phyloP scores from a whole-genome alignment of 352 stramenopile species.

The Peronospora belbahrii region DNA sequence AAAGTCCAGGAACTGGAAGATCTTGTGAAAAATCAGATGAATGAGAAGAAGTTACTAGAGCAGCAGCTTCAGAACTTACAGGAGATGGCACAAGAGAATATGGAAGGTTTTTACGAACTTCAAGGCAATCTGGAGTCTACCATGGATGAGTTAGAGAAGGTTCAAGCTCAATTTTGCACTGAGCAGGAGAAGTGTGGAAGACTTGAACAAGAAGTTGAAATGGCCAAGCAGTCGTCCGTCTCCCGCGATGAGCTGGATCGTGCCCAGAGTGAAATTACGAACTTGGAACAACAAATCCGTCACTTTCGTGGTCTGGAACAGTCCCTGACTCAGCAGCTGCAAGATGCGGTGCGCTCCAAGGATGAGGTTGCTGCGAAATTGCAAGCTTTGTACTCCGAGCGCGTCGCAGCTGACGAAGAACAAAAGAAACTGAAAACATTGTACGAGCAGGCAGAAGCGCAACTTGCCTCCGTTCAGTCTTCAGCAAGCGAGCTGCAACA shows the following conservation, averaged over 20 bases:
- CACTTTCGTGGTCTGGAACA: slow-evolving; percentile 34
- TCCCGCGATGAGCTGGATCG: slow-evolving; percentile 28
- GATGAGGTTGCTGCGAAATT: slow-evolving; percentile 24
- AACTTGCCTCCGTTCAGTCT: slow-evolving; percentile 23
- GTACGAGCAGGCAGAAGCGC: slow-evolving; percentile 18
- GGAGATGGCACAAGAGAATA: slow-evolving; percentile 48
- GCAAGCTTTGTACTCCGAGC: slow-evolving; percentile 19
- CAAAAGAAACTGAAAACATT: slow-evolving; percentile 20
- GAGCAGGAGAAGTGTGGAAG: slow-evolving; percentile 22
- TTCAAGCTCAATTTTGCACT: slow-evolving; percentile 17
- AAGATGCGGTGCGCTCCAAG: slow-evolving; percentile 19
- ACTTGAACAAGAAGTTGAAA: slow-evolving; percentile 18
- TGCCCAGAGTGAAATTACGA: slow-evolving; percentile 28
- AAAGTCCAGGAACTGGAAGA: slow-evolving; percentile 25
- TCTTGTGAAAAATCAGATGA: slow-evolving; percentile 18
- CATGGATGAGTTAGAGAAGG: slow-evolving; percentile 35
- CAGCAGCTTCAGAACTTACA: slow-evolving; percentile 61
- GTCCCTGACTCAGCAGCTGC: slow-evolving; percentile 31
- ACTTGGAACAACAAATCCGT: slow-evolving; percentile 28
- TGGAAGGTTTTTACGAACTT: slow-evolving; percentile 44
- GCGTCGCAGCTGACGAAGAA: slow-evolving; percentile 26
- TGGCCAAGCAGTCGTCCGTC: slow-evolving; percentile 20
- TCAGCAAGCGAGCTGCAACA: slow-evolving; percentile 34
- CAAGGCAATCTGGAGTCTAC: slow-evolving; percentile 53
- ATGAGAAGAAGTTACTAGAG: slow-evolving; percentile 38